A percentile compares a stretch with the other conserved stretches of the same genome.
phyloP scores from a whole-genome alignment of 306 rosid genomes.

The Malus fusca region DNA sequence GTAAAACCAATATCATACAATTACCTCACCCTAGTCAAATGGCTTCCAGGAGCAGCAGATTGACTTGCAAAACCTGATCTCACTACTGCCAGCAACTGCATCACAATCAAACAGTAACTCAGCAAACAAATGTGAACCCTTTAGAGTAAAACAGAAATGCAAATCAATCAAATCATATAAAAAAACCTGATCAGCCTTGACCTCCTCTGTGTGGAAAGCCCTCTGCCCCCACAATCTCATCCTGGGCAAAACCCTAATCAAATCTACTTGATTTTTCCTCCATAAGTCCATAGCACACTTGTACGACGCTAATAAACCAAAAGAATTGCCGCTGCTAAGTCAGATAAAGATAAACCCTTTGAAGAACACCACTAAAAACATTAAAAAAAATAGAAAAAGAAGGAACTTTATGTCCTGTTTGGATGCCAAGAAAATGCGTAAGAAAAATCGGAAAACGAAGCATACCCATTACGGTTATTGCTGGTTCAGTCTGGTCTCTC shows the following conservation, averaged over 20 bases:
- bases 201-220: conserved; percentile 6
- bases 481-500: not conserved
- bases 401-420: not conserved
- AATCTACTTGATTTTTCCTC: conserved; percentile 21
- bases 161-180: not conserved
- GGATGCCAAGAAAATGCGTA: not conserved
- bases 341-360: conserved; percentile 7
- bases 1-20: conserved; percentile 8
- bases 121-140: not conserved
- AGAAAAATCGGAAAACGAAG: not conserved
- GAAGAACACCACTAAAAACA: not conserved
- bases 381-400: not conserved
- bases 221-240: conserved; percentile 9
- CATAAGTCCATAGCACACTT: conserved; percentile 23
- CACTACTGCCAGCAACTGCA: conserved; percentile 27
- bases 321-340: not conserved
- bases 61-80: conserved; percentile 13
- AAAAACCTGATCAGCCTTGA: conserved; percentile 9
- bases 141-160: not conserved
- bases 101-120: conserved; percentile 1
- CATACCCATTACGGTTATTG: not conserved
- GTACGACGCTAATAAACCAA: conserved; percentile 23
- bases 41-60: conserved; percentile 6
- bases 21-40: conserved; percentile 29
- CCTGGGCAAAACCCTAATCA: conserved; percentile 19